Conservation (phyloP, 768 basidiomycete genomes). For the Tulasnella sp. region DNA sequence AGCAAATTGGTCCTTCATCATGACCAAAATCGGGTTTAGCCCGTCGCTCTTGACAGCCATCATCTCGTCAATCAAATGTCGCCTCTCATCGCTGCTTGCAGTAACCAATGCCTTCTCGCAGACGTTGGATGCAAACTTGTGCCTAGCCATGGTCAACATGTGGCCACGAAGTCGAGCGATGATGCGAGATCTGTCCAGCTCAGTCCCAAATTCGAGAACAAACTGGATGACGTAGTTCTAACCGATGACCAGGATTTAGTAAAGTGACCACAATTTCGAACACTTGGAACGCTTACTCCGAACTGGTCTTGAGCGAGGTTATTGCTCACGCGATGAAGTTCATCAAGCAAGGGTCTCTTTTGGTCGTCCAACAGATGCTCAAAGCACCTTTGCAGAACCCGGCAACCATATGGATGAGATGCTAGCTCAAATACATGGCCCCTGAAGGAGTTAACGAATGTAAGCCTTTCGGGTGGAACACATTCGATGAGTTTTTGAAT, state of each 20-base stretch:
- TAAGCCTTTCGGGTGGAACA: slow-evolving; percentile 60
- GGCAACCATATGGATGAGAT: slow-evolving; percentile 85
- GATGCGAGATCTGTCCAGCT: slow-evolving; percentile 53
- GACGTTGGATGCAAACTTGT: slow-evolving; percentile 94
- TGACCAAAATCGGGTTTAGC: slow-evolving; percentile 48
- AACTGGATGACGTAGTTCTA: slow-evolving; percentile 96
- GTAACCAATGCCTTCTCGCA: slow-evolving; percentile 77
- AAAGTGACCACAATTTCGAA: neutral
- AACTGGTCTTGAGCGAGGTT: slow-evolving; percentile 83
- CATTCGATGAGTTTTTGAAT: slow-evolving; percentile 81
- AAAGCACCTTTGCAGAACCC: slow-evolving; percentile 86
- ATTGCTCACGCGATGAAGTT: slow-evolving; percentile 57
- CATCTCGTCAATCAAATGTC: slow-evolving; percentile 67
- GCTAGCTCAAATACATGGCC: slow-evolving; percentile 71
- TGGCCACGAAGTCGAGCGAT: slow-evolving; percentile 60
- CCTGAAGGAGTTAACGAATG: slow-evolving; percentile 60
- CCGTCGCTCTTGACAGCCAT: slow-evolving; percentile 53
- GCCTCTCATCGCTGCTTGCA: slow-evolving; percentile 51
- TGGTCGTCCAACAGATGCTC: slow-evolving; percentile 64
- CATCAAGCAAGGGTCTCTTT: slow-evolving; percentile 62
- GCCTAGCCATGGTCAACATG: slow-evolving; percentile 64
- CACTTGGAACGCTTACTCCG: slow-evolving; percentile 42
- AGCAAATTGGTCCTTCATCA: slow-evolving; percentile 81
- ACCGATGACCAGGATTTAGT: neutral
- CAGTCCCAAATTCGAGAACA: slow-evolving; percentile 67